Evolutionary conservation across 2,329 filamentous ascomycete species (phyloP).

Genomic region (Tolypocladium endophyticum): DNA sequence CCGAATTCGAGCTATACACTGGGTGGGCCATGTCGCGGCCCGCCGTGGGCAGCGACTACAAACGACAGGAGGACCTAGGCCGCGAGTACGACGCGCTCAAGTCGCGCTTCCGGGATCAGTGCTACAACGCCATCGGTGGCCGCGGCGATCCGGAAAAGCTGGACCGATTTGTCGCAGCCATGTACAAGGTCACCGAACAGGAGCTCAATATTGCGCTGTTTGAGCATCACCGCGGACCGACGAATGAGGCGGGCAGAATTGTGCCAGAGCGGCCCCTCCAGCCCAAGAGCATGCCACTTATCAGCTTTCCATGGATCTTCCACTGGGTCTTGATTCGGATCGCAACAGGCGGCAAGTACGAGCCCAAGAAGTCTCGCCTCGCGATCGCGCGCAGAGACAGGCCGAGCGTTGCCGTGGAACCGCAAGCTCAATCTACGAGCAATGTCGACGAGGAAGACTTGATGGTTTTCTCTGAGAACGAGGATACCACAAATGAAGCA

Average conservation of each 20-base stretch:
- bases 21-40: constrained; percentile 73
- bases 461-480: not conserved
- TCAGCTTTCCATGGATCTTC: constrained; percentile 93
- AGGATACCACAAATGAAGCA: not conserved
- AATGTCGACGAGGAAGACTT: not conserved
- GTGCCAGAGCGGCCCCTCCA: constrained; percentile 10
- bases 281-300: constrained; percentile 58
- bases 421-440: not conserved
- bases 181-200: constrained; percentile 74
- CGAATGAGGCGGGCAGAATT: constrained; percentile 21
- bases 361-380: constrained; percentile 9
- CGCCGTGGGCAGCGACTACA: constrained; percentile 66
- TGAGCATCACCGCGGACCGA: constrained; percentile 23
- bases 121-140: constrained; percentile 54
- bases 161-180: constrained; percentile 68
- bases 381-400: constrained; percentile 6
- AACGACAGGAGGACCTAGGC: constrained; percentile 74
- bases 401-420: not conserved
- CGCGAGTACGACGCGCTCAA: constrained; percentile 56
- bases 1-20: constrained; percentile 88
- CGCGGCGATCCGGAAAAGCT: constrained; percentile 42
- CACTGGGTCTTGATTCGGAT: constrained; percentile 40
- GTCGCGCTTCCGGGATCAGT: constrained; percentile 56
- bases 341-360: constrained; percentile 14
- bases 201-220: constrained; percentile 52